These are phyloP conservation scores for Saturnispora quitensis DNA, from an alignment of 805 yeast species.

Conservation along the genomic window DNA sequence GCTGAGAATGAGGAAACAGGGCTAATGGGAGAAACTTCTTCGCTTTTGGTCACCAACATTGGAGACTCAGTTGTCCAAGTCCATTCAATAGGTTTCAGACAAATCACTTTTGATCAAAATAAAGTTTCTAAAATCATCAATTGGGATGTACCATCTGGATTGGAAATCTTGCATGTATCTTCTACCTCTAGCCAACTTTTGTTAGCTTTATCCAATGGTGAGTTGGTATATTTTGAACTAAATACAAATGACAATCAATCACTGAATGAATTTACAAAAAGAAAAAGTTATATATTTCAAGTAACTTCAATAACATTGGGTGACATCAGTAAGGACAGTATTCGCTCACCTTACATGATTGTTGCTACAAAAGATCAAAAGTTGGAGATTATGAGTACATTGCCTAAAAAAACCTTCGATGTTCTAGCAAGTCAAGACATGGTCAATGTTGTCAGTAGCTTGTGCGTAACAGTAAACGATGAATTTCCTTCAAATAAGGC, in stretches of 20 bases:
- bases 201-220: conserved; percentile 62
- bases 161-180: conserved; percentile 48
- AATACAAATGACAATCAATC: conserved; percentile 48
- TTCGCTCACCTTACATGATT: conserved; percentile 49
- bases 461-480: conserved; percentile 18
- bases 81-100: conserved; percentile 60
- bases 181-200: conserved; percentile 61
- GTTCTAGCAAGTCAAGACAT: conserved; percentile 57
- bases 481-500: conserved; percentile 21
- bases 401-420: conserved; percentile 51
- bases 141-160: conserved; percentile 83
- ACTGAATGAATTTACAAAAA: conserved; percentile 60
- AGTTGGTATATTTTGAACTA: conserved; percentile 73
- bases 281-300: conserved; percentile 42
- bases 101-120: conserved; percentile 32
- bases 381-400: conserved; percentile 56
- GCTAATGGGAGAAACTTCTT: conserved; percentile 44
- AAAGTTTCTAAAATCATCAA: conserved; percentile 32
- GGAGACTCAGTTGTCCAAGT: conserved; percentile 68
- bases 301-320: conserved; percentile 43
- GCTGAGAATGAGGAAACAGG: conserved; percentile 42
- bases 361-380: conserved; percentile 68
- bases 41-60: conserved; percentile 61
- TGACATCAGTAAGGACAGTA: conserved; percentile 37
- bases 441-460: conserved; percentile 38